A percentile compares a stretch with the other conserved stretches of the same genome.
Conservation (phyloP, 1,139 yeast genomes). For the Candida anutae region DNA sequence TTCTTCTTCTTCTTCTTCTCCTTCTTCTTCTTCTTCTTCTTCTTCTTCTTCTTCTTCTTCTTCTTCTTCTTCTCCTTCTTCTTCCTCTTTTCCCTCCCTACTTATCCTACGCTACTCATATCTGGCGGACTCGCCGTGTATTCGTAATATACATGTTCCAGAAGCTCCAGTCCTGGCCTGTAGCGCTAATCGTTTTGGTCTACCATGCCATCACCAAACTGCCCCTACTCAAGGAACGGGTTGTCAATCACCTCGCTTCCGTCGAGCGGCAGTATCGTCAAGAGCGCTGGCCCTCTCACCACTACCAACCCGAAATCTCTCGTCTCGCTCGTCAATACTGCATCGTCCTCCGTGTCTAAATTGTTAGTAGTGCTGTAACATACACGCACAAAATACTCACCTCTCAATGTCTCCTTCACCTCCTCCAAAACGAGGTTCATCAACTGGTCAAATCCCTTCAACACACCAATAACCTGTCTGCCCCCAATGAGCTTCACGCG, state of each 20-base stretch:
- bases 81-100: no score
- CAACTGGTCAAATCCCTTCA: slow-evolving; percentile 87
- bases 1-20: no score
- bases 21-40: no score
- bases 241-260: slow-evolving; percentile 76
- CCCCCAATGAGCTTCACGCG: slow-evolving; percentile 87
- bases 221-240: slow-evolving; percentile 38
- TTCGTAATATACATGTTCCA: no score
- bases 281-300: slow-evolving; percentile 76
- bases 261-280: slow-evolving; percentile 76
- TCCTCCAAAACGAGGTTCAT: slow-evolving; percentile 91
- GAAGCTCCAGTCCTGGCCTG: no score
- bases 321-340: slow-evolving; percentile 41
- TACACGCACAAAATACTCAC: slow-evolving; percentile 18
- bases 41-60: no score
- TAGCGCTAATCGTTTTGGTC: no score
- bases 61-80: no score
- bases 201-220: no score
- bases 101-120: no score
- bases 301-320: slow-evolving; percentile 62
- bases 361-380: slow-evolving; percentile 15
- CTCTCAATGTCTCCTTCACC: slow-evolving; percentile 61
- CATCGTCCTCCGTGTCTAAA: slow-evolving; percentile 55
- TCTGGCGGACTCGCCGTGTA: no score
- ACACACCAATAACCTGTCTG: slow-evolving; percentile 63